These are phyloP conservation scores for Cytospora piceicola DNA, from an alignment of 2,329 filamentous ascomycete species.

Conservation along the genomic window DNA sequence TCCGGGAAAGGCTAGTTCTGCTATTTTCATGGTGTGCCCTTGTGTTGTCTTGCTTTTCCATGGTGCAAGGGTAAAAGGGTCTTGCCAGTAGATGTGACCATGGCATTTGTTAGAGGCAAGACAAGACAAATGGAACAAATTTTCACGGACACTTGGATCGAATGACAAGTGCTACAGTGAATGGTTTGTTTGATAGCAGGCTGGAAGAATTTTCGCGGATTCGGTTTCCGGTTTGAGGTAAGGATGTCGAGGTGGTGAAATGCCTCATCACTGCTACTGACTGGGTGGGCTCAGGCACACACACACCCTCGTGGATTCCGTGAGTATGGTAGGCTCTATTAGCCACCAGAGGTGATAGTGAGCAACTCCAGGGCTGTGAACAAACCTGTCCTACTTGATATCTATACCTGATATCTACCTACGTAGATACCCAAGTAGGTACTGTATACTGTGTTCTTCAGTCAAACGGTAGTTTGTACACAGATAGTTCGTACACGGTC, in stretches of 20 bases:
- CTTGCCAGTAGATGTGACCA: conserved; percentile 22
- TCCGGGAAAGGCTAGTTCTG: conserved; percentile 12
- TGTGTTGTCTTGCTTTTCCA: conserved; percentile 9
- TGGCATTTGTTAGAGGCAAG: conserved; percentile 20
- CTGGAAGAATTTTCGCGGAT: not conserved
- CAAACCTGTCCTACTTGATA: not conserved
- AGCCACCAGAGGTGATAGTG: too few species aligned
- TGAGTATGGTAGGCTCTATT: too few species aligned
- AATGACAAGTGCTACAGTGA: not conserved
- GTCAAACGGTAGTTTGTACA: not conserved
- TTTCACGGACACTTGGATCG: not conserved
- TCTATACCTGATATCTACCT: too few species aligned
- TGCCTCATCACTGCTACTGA: not conserved
- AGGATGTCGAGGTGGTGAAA: not conserved
- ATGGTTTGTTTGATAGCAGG: not conserved
- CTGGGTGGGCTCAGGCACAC: too few species aligned
- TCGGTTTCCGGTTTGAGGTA: not conserved
- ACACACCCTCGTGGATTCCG: too few species aligned
- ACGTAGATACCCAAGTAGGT: not conserved
- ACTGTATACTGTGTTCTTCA: too few species aligned
- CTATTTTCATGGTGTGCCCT: conserved; percentile 21
- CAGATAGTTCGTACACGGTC: not conserved
- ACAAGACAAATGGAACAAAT: conserved; percentile 18
- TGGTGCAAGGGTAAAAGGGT: conserved; percentile 12
- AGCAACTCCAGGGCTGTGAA: too few species aligned